Base-by-base conservation (phyloP, 257 asterid genomes). In the Eustoma russellianum region DNA sequence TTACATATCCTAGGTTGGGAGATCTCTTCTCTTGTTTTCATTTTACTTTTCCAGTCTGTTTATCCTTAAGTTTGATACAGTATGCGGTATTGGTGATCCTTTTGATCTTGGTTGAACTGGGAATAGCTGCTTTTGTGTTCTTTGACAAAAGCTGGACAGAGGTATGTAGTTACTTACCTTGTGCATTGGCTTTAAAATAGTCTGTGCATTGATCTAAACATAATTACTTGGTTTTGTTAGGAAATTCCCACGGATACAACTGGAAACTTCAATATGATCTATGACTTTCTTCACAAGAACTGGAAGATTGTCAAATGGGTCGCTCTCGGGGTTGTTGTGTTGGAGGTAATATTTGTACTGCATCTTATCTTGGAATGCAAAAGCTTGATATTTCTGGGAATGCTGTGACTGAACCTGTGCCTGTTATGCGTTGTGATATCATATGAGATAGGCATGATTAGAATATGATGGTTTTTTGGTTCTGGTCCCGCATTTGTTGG, bases 111-210 rank as follows among this genome's bases (percentile, higher is more conserved):
- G 62, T 70, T 45, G 95, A 92, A 78, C 61, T 92, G 53, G 99
- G 89, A 63, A 50, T 57, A 58, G 95, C 97, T 53, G 95, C 83
- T 56, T 92, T 83, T 67, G 78, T 92, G 53, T 88, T 92, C 82
- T 92, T 92, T 56, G 93, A 92, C 76, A 79, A 85, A 70, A 79
- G 79, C 83, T 92, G 99, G 99, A 72, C 61, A 76, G 88, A 83
- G 80, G 99, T 85, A 59, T 71, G 80, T 63, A 35, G 53, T 56
- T 46, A 14, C 52, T 11, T 43, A 33, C 9, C 33, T 46, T 49
- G 63, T 33, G 41, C 52, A 47, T 64, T 61, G 61, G 41, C 56
- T 60, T 54, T 33, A 40, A 54, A 46, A 2, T 38, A 52, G 7
- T 41, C 13, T 13, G 35, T 48, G 33, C 41, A 43, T 17, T 53